Base-by-base conservation (phyloP, 78 protist species). In the Dictyostelium firmibasis region DNA sequence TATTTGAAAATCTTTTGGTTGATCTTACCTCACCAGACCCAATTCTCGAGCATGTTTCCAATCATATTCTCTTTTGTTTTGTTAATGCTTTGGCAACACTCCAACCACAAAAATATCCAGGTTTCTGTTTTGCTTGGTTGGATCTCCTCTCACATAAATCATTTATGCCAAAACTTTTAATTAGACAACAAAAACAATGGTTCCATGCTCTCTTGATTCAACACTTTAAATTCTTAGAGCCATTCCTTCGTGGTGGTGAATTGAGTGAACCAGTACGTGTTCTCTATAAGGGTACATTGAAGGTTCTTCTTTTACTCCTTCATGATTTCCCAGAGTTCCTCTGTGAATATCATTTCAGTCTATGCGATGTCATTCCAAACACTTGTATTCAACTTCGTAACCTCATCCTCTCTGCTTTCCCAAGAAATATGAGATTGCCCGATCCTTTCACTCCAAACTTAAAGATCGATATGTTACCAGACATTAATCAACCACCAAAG, bases 251-350 rank as follows among this genome's bases (percentile, higher is more conserved):
- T 13, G 47, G 64, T 44, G 97, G 93, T 7, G 98, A 98, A 25
- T 41, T 99, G 25, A 69, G 44, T 60, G 97, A 93, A 78, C 98
- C 99, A 11, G 53, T 95, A 31, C 84, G 98, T 31, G 53, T 91
- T 20, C 94, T 99, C 31, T 99, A 98, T 93, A 91, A 86, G 57
- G 99, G 98, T 8, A 72, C 98, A 25, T 78, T 98, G 76, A 83
- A 97, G 10, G 96, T 99, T 8, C 84, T 99, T 14, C 84, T 99
- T 29, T 93, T 99, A 23, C 93, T 99, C 16, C 92, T 99, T 18
- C 99, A 99, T 95, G 99, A 99, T 93, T 99, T 99, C 97, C 99
- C 99, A n/a, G 99, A 99, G 96, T 99, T 99, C 64, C 85, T 99
- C 11, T 98, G 99, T 98, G 97, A 98, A 76, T 98, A 83, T 96